Percentiles rank a stretch among this genome's conserved stretches.
These are phyloP conservation scores for Hura crepitans DNA, from an alignment of 441 rosid species.

Conservation along the genomic window DNA sequence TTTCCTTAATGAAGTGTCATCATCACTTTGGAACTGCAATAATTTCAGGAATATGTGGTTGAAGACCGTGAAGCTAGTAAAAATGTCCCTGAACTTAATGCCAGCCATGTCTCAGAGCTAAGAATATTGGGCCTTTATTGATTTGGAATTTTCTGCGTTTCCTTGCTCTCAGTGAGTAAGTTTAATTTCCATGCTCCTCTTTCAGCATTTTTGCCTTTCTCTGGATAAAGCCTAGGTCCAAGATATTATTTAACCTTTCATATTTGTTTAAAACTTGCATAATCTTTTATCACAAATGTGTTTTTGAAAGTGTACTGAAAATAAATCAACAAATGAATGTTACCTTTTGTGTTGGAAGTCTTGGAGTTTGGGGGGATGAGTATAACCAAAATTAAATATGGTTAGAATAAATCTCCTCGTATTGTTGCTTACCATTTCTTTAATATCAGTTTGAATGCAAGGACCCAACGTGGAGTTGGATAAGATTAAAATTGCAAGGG, in stretches of 20 bases:
- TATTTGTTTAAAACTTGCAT: not conserved
- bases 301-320: not conserved
- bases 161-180: constrained; percentile 27
- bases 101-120: constrained; percentile 80
- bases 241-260: not conserved
- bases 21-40: constrained; percentile 7
- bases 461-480: not conserved
- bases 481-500: not conserved
- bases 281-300: not conserved
- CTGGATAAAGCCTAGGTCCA: not conserved
- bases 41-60: constrained; percentile 78
- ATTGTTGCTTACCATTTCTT: not conserved
- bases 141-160: constrained; percentile 21
- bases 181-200: constrained; percentile 4
- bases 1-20: not conserved
- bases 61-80: constrained; percentile 78
- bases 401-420: not conserved
- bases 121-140: constrained; percentile 91
- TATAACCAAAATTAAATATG: not conserved
- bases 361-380: not conserved
- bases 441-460: not conserved
- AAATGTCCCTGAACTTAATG: constrained; percentile 75
- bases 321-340: not conserved
- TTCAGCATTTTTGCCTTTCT: not conserved
- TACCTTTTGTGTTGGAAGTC: not conserved